Evolutionary conservation across 148 eudicot genomes (phyloP), one percentile per base, ranked within the genome.

Genomic region (Heliamphora exappendiculata): DNA sequence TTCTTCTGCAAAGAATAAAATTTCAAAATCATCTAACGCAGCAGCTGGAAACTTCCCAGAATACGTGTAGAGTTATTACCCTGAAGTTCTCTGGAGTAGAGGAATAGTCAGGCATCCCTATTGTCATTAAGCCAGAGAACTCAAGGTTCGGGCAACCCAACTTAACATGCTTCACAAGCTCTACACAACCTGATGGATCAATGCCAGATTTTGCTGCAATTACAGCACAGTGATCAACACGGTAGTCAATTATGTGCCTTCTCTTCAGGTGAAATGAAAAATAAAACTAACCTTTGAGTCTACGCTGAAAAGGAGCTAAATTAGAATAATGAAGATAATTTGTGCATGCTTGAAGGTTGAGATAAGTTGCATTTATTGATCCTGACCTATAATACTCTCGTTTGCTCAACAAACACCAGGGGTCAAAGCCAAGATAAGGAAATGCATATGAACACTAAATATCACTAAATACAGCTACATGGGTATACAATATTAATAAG

Each of bases 51-150:
- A 36, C 49, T 31, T 20, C 29, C 1, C 60, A 44, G 24, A 69
- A 31, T 6, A 66, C n/a, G 39, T 5, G 47, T 47, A 24, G 58
- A 24, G 75, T 37, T 45, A 60, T 80, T 75, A 92, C 99, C 99
- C 83, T 88, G 79, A 95, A 93, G 76, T 95, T 95, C 76, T 93
- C 93, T 0, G 99, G 99, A 58, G 93, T 91, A 20, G 97, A 95
- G 57, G 99, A 58, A 84, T 92, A 92, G 78, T 93, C 96, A 7
- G 93, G 97, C 96, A 89, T 92, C 72, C 99, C 99, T 70, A 95
- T 95, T 17, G 97, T 95, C 99, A 95, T 95, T 75, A 95, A 80
- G 77, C 99, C 97, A 74, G 87, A 84, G 77, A 93, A 95, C 75
- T 85, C 81, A 29, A 95, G 96, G 81, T 89, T 89, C 19, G 93